Evolutionary conservation across 2,329 filamentous ascomycete genomes (phyloP), one percentile per base, ranked within the genome.

Genomic region (Arthrinium phaeospermum): DNA sequence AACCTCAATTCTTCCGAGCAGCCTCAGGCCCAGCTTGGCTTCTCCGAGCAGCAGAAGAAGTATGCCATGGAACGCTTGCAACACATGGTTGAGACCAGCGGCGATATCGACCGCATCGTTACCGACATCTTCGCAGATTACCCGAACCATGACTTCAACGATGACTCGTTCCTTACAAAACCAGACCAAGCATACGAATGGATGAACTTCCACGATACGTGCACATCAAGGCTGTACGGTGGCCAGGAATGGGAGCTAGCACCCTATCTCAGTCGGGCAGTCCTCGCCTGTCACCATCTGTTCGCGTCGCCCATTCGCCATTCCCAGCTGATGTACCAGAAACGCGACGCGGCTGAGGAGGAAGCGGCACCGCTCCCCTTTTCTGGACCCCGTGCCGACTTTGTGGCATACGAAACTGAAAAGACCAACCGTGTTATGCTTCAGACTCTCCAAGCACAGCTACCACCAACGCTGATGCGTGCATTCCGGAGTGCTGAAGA

Each of bases 221-320:
- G 97, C 74, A 94, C 94, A 34, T 91, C 92, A 0, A 91, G 92
- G 51, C 88, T 98, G 1, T 97, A 92, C 79, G 85, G 90, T n/a
- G 91, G 90, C 73, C 96, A 98, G 80, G 95, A 97, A 71, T 99
- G 96, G 93, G 96, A 99, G 81, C 85, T 99, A 22, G 90, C 89
- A 0, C 92, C 94, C 0, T 99, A 99, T 80, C 89, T 98, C 68
- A 94, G 92, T 77, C 93, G 96, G 76, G 92, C 96, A 0, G 89
- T 96, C 22, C 88, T 98, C 1, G 96, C 94, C 4, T 98, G 97
- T 79, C 97, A 99, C 80, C 88, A 94, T 79, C 88, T 99, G 16
- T 99, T 99, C 79, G 94, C 95, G 4, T 92, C 93, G 0, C 90
- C 92, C 37, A 87, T 87, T 47, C 87, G 87, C 71, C 86, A 86